Evolutionary conservation across 2,329 filamentous ascomycete species (phyloP).

Genomic region (Aspergillus caelatus): DNA sequence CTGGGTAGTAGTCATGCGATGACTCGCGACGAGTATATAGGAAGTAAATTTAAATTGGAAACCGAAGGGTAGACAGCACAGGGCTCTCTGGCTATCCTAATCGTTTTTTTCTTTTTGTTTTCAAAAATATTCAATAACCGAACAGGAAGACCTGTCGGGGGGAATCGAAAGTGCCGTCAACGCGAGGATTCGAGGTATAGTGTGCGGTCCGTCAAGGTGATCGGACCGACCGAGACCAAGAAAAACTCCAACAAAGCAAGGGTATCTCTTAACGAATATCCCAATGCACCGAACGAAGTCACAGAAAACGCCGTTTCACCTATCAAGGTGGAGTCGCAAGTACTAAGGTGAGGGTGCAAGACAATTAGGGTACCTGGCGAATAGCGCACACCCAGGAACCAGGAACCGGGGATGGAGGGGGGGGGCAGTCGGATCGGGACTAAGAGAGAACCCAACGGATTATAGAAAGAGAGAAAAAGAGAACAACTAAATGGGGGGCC

Average conservation of each 20-base stretch:
- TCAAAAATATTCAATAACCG: constrained; percentile 20
- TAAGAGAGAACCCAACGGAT: constrained; percentile 19
- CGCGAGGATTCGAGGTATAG: constrained; percentile 29
- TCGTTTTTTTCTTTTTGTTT: constrained; percentile 7
- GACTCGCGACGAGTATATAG: constrained; percentile 34
- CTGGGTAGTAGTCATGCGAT: constrained; percentile 44
- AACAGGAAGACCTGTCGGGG: constrained; percentile 28
- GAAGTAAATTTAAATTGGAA: constrained; percentile 17
- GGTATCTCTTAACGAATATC: constrained; percentile 38
- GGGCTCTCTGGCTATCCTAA: constrained; percentile 11
- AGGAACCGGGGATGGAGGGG: constrained; percentile 15
- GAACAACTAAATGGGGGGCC: constrained; percentile 35
- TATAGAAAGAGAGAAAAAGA: constrained; percentile 22
- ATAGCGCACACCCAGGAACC: constrained; percentile 16
- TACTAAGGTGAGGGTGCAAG: constrained; percentile 18
- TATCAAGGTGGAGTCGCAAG: constrained; percentile 23
- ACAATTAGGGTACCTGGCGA: constrained; percentile 8
- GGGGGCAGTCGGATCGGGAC: constrained; percentile 21
- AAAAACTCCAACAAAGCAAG: constrained; percentile 35
- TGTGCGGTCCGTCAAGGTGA: constrained; percentile 30
- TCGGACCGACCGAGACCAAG: constrained; percentile 29
- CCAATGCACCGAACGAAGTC: constrained; percentile 29
- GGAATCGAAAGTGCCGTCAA: constrained; percentile 36
- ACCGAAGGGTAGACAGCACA: constrained; percentile 13
- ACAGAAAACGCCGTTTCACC: constrained; percentile 29